Percentiles rank a stretch among this genome's conserved stretches.
Conservation (phyloP, 2,329 filamentous ascomycete genomes). For the Fusarium coffeatum region DNA sequence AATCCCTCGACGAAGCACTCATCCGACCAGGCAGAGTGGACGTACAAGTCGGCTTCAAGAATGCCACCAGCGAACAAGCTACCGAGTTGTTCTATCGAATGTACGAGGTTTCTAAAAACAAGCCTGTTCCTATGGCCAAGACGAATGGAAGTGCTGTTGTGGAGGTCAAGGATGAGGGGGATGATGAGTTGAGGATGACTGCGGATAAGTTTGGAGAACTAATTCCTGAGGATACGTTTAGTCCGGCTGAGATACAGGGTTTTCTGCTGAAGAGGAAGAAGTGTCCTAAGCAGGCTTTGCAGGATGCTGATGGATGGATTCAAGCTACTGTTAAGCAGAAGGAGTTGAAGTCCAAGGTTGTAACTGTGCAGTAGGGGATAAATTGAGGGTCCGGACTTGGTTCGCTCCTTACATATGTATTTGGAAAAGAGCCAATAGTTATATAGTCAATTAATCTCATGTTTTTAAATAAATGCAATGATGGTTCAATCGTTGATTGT, state of each 20-base stretch:
- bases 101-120: constrained; percentile 60
- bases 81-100: constrained; percentile 70
- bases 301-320: constrained; percentile 66
- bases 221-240: constrained; percentile 65
- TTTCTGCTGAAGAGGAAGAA: constrained; percentile 73
- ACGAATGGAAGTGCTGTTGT: constrained; percentile 19
- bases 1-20: constrained; percentile 78
- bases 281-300: constrained; percentile 65
- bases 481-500: neutral
- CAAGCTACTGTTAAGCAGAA: constrained; percentile 63
- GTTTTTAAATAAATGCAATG: neutral
- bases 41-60: constrained; percentile 72
- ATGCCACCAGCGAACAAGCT: constrained; percentile 67
- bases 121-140: constrained; percentile 19
- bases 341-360: constrained; percentile 60
- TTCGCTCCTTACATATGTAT: no score
- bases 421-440: neutral
- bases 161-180: constrained; percentile 10
- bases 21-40: constrained; percentile 81
- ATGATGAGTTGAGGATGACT: constrained; percentile 57
- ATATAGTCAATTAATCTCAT: neutral
- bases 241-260: constrained; percentile 73
- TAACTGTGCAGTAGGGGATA: constrained; percentile 58
- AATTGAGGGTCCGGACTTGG: no score
- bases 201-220: constrained; percentile 62